Percentiles rank a stretch among this genome's conserved stretches.
These are phyloP conservation scores for Paramecium sexaurelia DNA, from an alignment of 73 alveolate species.

Conservation along the genomic window DNA sequence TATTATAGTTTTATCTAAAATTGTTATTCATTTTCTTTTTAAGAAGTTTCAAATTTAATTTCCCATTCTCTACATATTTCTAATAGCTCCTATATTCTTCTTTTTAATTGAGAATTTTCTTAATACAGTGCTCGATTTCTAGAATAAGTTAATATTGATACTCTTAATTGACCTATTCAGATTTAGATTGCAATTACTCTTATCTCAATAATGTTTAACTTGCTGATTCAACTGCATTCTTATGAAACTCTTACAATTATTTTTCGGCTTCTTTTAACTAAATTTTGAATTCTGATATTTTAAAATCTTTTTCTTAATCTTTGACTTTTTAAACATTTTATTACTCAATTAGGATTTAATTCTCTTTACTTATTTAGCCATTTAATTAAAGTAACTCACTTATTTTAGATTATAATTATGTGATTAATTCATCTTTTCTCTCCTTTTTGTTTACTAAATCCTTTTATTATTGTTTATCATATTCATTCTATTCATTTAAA, in stretches of 20 bases:
- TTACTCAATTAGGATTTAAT: conserved; percentile 40
- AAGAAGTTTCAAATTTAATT: conserved; percentile 47
- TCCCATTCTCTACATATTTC: conserved; percentile 71
- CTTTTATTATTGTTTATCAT: conserved; percentile 18
- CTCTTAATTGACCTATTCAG: conserved; percentile 48
- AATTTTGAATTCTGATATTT: conserved; percentile 5
- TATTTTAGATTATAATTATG: background rate
- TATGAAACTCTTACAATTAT: conserved; percentile 58
- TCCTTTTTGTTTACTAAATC: conserved; percentile 52
- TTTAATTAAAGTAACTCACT: conserved; percentile 57
- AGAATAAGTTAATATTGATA: background rate
- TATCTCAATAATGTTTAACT: conserved; percentile 31
- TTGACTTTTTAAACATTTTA: background rate
- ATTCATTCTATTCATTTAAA: conserved; percentile 22
- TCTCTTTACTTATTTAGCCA: conserved; percentile 57
- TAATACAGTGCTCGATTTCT: conserved; percentile 44
- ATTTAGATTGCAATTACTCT: conserved; percentile 4
- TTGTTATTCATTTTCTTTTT: conserved; percentile 38
- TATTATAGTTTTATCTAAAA: background rate
- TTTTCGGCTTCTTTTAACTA: conserved; percentile 58
- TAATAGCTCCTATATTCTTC: conserved; percentile 52
- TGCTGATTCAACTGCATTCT: conserved; percentile 68
- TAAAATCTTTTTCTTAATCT: conserved; percentile 34
- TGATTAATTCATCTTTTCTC: conserved; percentile 63
- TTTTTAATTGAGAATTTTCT: conserved; percentile 61